phyloP scores from a whole-genome alignment of 2,329 filamentous ascomycete genomes.

The Epichloe hybrida region DNA sequence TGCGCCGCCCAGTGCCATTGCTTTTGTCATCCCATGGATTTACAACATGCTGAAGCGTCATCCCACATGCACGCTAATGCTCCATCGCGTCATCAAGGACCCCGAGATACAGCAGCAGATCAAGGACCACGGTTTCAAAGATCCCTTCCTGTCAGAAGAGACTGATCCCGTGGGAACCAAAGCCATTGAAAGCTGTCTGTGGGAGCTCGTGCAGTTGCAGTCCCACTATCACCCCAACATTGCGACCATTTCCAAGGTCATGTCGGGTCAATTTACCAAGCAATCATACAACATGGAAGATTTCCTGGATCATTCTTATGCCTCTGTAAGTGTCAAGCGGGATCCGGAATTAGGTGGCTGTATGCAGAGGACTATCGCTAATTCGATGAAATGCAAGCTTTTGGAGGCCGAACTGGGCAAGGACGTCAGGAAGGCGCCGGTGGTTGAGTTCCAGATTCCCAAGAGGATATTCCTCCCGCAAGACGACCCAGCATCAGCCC shows the following conservation, averaged over 20 bases:
- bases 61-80: conserved; percentile 87
- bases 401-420: conserved; percentile 74
- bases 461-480: conserved; percentile 59
- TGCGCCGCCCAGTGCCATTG: conserved; percentile 79
- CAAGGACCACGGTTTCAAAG: conserved; percentile 45
- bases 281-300: conserved; percentile 91
- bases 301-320: conserved; percentile 90
- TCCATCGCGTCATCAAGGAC: conserved; percentile 61
- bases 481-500: conserved; percentile 30
- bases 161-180: conserved; percentile 70
- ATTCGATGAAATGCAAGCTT: conserved; percentile 36
- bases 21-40: conserved; percentile 79
- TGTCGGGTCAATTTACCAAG: conserved; percentile 96
- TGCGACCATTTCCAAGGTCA: conserved; percentile 81
- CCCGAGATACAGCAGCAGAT: conserved; percentile 43
- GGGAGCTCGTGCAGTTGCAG: conserved; percentile 86
- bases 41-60: conserved; percentile 91
- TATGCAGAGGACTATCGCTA: neutral
- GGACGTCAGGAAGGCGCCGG: conserved; percentile 71
- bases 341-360: neutral
- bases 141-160: conserved; percentile 68
- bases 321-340: conserved; percentile 43
- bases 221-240: conserved; percentile 96
- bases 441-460: conserved; percentile 88
- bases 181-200: conserved; percentile 85